These are phyloP conservation scores for Aspergillus sp. DNA, from an alignment of 2,329 filamentous ascomycete species.

Conservation along the genomic window DNA sequence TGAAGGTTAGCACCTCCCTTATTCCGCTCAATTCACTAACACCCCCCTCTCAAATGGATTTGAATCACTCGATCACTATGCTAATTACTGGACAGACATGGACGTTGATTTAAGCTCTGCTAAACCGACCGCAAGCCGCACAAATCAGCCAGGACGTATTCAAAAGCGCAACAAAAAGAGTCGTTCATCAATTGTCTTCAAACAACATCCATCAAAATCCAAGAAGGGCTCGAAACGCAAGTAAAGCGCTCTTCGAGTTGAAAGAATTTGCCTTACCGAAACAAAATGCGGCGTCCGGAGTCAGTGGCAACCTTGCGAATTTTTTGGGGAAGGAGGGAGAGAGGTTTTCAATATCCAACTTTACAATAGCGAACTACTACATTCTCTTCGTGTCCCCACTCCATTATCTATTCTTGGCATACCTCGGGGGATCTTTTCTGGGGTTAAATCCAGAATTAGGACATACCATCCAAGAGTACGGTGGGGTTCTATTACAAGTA, in stretches of 20 bases:
- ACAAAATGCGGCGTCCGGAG: no score
- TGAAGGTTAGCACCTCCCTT: conserved; percentile 16
- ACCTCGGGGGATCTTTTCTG: no score
- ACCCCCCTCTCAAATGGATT: background rate
- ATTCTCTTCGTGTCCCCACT: no score
- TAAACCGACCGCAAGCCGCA: conserved; percentile 15
- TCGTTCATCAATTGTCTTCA: conserved; percentile 37
- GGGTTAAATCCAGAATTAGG: no score
- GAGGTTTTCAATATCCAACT: no score
- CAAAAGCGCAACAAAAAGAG: conserved; percentile 34
- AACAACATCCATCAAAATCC: conserved; percentile 24
- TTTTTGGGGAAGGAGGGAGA: no score
- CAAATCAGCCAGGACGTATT: conserved; percentile 30
- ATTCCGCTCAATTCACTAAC: background rate
- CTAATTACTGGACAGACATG: conserved; percentile 30
- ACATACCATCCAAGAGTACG: no score
- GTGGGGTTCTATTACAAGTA: no score
- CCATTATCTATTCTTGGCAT: no score
- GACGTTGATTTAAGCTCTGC: conserved; percentile 29
- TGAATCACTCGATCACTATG: background rate
- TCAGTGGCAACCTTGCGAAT: no score
- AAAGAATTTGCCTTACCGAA: no score
- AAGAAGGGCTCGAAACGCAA: conserved; percentile 29
- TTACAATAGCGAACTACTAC: no score
- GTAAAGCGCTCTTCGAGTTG: conserved; percentile 8